These are phyloP conservation scores for Rhododendron molle DNA, from an alignment of 148 eudicot species.

Conservation along the genomic window DNA sequence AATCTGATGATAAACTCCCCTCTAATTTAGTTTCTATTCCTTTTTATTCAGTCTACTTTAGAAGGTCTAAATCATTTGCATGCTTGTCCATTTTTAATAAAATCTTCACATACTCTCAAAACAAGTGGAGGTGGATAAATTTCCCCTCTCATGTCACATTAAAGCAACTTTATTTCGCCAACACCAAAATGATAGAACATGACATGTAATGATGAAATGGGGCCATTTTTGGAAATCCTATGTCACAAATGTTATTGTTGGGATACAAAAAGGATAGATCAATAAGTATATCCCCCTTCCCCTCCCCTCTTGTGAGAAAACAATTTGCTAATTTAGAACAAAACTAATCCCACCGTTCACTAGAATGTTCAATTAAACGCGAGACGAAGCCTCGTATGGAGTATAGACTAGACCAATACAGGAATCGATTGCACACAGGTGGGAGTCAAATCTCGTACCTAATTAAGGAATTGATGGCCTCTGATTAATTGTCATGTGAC, in stretches of 20 bases:
- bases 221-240: conserved; percentile 10
- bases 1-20: neutral
- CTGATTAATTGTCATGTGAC: neutral
- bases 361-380: neutral
- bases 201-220: conserved; percentile 25
- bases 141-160: neutral
- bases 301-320: neutral
- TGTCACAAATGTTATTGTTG: conserved; percentile 4
- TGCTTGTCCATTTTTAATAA: conserved; percentile 12
- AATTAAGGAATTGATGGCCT: neutral
- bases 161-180: conserved; percentile 24
- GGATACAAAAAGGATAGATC: neutral
- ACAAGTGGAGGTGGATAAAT: conserved; percentile 20
- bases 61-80: conserved; percentile 30
- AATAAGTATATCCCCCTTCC: neutral
- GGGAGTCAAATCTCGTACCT: neutral
- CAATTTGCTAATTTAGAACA: neutral
- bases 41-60: conserved; percentile 18
- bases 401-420: neutral
- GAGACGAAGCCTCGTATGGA: neutral
- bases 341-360: neutral
- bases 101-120: conserved; percentile 9
- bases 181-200: conserved; percentile 29
- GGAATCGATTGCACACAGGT: neutral
- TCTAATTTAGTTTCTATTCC: conserved; percentile 18